Evolutionary conservation across 2,329 filamentous ascomycete species (phyloP), one percentile per base, ranked within the genome.

Genomic region (Penicillium sp.): DNA sequence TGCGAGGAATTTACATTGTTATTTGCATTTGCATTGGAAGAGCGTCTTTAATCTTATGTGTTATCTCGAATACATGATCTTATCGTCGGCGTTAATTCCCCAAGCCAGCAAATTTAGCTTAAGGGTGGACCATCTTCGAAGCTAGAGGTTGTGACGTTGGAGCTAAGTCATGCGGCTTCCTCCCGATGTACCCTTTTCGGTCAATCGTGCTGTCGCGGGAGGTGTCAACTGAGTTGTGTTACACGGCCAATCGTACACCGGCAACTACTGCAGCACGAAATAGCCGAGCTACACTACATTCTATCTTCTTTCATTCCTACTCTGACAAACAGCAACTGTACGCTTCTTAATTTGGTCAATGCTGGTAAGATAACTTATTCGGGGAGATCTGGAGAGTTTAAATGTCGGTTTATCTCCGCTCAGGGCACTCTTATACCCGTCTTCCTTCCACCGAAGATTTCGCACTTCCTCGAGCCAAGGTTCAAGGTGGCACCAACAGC

Each of bases 251-350:
- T 67, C 78, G 0, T 80, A 78, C 51, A 73, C 72, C 0, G 75
- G 74, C 1, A 62, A 74, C 5, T 81, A 81, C 56, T 63, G 67
- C 0, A 75, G 77, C 78, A n/a, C n/a, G 2, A 81, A 78, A 0
- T 82, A 80, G 79, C 80, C 80, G 2, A 77, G 77, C 0, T 80
- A 75, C 56, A 77, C 76, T 1, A 70, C 78, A 0, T 81, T 82
- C 50, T 57, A 52, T 68, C 0, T 80, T 77, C 54, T 73, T 74
- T 0, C 76, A 78, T 15, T 38, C 61, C 9, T 63, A 58, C 31
- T 66, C 62, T 4, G 47, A 63, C 8, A 63, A 65, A 12, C 60
- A 67, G 43, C 65, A 0, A 7, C 31, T 57, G 6, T 64, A 57
- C 37, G 49, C 58, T 7, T 45, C 56, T 1, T 31, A 55, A 64